Percentiles rank a stretch among this genome's conserved stretches.
phyloP scores from a whole-genome alignment of 805 yeast genomes.

The Candida rishiriensis region DNA sequence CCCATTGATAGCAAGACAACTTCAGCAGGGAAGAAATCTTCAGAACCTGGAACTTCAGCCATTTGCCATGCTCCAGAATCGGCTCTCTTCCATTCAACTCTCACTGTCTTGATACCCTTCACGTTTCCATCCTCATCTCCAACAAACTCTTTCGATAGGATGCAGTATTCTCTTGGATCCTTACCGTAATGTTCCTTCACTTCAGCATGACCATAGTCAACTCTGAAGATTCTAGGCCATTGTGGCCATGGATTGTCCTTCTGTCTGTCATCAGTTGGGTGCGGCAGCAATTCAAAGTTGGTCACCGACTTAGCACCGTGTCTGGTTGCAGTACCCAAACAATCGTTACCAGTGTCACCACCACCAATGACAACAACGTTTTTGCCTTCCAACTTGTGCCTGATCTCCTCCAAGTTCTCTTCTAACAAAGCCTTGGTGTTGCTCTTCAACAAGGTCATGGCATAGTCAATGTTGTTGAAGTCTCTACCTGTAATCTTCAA shows the following conservation, averaged over 20 bases:
- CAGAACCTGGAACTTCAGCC: conserved; percentile 95
- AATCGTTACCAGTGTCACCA: conserved; percentile 99
- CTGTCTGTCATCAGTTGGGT: conserved; percentile 81
- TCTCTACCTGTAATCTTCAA: conserved; percentile 92
- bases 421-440: conserved; percentile 90
- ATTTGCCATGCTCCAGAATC: conserved; percentile 98
- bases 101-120: conserved; percentile 89
- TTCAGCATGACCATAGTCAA: conserved; percentile 96
- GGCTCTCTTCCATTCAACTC: conserved; percentile 97
- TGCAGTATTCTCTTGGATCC: conserved; percentile 96
- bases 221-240: conserved; percentile 98
- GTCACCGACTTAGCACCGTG: conserved; percentile 94
- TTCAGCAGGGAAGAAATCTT: conserved; percentile 93
- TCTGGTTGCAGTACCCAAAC: conserved; percentile 95
- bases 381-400: conserved; percentile 72
- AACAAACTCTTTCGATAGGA: conserved; percentile 90
- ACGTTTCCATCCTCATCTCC: conserved; percentile 95
- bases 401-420: conserved; percentile 72
- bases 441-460: conserved; percentile 84
- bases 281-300: conserved; percentile 91
- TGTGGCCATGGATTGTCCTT: conserved; percentile 99
- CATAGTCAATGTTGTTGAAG: conserved; percentile 83
- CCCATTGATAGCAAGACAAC: conserved; percentile 95
- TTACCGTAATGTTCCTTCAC: conserved; percentile 92
- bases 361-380: conserved; percentile 97